A percentile compares a stretch with the other conserved stretches of the same genome.
Evolutionary conservation across 2,329 filamentous ascomycete genomes (phyloP).

Genomic region (Pezicula radicicola): DNA sequence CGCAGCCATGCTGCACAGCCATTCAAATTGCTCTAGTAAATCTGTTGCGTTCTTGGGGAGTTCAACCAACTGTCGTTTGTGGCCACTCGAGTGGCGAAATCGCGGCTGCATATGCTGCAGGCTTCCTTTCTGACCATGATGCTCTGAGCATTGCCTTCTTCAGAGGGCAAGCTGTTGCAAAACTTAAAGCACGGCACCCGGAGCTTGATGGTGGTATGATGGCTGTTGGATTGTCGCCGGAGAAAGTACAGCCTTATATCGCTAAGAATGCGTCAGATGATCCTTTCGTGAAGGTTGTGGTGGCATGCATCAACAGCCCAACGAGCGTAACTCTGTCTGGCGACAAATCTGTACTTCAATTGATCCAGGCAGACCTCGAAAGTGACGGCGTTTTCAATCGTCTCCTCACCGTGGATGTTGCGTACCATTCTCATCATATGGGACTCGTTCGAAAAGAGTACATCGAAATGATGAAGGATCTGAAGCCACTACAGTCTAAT

Average conservation of each 20-base stretch:
- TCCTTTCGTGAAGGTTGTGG: constrained; percentile 11
- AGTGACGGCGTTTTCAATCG: constrained; percentile 7
- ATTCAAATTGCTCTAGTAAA: constrained; percentile 41
- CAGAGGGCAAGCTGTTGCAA: constrained; percentile 26
- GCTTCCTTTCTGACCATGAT: constrained; percentile 23
- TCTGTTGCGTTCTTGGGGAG: constrained; percentile 37
- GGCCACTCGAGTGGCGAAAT: constrained; percentile 46
- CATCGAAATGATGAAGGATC: neutral
- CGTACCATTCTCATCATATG: constrained; percentile 28
- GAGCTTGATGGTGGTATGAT: constrained; percentile 43
- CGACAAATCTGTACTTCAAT: constrained; percentile 7
- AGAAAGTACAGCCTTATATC: constrained; percentile 16
- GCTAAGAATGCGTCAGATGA: neutral
- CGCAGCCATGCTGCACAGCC: constrained; percentile 39
- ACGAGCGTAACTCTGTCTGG: constrained; percentile 18
- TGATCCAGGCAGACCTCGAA: neutral
- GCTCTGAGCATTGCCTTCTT: constrained; percentile 41
- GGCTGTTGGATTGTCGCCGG: constrained; percentile 37
- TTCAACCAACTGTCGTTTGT: constrained; percentile 32
- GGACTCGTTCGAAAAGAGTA: constrained; percentile 18
- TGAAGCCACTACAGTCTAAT: neutral
- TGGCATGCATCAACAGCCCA: constrained; percentile 25
- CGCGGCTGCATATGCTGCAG: constrained; percentile 38
- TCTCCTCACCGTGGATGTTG: constrained; percentile 15
- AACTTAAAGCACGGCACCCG: constrained; percentile 5